Base-by-base conservation (phyloP, 768 basidiomycete species). In the Gloeophyllum trabeum region DNA sequence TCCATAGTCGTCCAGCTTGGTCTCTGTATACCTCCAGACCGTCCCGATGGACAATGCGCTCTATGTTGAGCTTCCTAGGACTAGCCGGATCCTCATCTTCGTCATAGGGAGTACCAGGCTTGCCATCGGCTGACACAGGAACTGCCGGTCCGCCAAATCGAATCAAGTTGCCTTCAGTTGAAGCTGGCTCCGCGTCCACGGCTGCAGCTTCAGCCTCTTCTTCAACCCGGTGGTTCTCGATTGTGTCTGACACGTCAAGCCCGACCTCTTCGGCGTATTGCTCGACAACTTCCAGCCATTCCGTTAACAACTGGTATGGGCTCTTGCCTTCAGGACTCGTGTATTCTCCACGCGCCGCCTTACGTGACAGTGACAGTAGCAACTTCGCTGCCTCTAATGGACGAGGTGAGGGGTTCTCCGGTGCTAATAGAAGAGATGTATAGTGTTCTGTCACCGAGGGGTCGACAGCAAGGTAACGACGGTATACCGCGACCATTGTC, bases 1-100 rank as follows among this genome's bases (percentile, higher is more conserved):
- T 85, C 94, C 93, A 99, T 22, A 99, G 62, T 39, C 89, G 78
- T 7, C 96, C 96, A 2, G 93, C 90, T 62, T 99, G 96, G 57
- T 99, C 96, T 57, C 90, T 91, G 62, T 97, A 98, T 14, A 93
- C 67, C 2, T 68, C 70, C 20, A 99, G 67, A 13, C 96, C 96
- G 50, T 98, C 92, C 47, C 79, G 76, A 22, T 73, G 73, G 30
- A 99, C 73, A 45, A 99, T 83, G 26, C 67, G 64, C 53, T 94
- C 93, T 44, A 99, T 79, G 54, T 98, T 88, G 43, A 98, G 70
- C 54, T 75, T 83, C 19, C 70, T 67, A 1, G 67, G 48, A 55
- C 72, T 86, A 10, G 68, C 60, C 0, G 90, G 81, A 53, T 98
- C 91, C 48, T 85, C 87, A 48, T 93, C 90, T 50, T 82, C 81